A percentile compares a stretch with the other conserved stretches of the same genome.
These are phyloP conservation scores for Geotrichum siamense DNA, from an alignment of 1,139 yeast species.

Conservation along the genomic window DNA sequence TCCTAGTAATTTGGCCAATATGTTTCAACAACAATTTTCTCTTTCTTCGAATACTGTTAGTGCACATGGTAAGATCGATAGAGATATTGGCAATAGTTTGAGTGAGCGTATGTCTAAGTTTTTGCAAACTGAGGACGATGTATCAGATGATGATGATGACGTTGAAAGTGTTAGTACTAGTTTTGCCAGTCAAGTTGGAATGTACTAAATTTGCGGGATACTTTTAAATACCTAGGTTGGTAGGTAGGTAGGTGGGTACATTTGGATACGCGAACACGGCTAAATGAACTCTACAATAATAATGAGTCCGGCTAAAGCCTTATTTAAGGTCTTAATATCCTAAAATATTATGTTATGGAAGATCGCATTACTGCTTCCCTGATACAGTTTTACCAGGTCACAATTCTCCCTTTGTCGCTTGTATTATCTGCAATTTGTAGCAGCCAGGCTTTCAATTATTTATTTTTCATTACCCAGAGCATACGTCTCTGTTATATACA, in stretches of 20 bases:
- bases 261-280: too few species aligned
- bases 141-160: constrained; percentile 39
- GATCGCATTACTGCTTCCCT: too few species aligned
- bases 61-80: constrained; percentile 1
- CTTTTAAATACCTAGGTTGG: neutral
- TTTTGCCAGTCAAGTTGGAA: constrained; percentile 41
- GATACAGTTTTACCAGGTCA: too few species aligned
- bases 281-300: neutral
- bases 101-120: constrained; percentile 39
- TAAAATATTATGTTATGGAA: neutral
- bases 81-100: constrained; percentile 39
- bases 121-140: constrained; percentile 28
- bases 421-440: too few species aligned
- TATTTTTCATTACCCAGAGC: too few species aligned
- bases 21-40: constrained; percentile 20
- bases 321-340: neutral
- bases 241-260: neutral
- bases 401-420: too few species aligned
- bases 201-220: constrained; percentile 19
- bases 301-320: neutral
- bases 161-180: constrained; percentile 43
- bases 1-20: constrained; percentile 19
- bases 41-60: constrained; percentile 4
- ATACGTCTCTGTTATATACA: too few species aligned
- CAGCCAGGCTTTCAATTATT: too few species aligned